phyloP scores from a whole-genome alignment of 2,329 filamentous ascomycete genomes.

The Diaporthe caulivora region DNA sequence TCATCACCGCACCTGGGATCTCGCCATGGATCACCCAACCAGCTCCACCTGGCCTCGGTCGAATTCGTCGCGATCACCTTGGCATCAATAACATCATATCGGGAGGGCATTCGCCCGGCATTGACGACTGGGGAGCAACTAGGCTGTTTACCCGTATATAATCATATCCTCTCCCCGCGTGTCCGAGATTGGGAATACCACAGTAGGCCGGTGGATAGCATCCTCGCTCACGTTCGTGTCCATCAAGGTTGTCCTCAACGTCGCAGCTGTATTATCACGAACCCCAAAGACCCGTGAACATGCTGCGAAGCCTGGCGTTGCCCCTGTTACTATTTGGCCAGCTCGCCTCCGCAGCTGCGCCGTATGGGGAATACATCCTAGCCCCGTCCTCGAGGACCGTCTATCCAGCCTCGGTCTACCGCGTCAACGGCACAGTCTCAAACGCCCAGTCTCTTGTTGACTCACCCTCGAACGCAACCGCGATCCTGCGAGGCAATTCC shows the following conservation, averaged over 20 bases:
- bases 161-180: background rate
- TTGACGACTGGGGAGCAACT: background rate
- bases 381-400: slow-evolving; percentile 41
- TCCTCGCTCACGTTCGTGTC: background rate
- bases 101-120: slow-evolving; percentile 5
- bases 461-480: slow-evolving; percentile 34
- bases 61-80: slow-evolving; percentile 19
- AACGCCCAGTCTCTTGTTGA: slow-evolving; percentile 42
- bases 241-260: background rate
- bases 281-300: background rate
- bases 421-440: slow-evolving; percentile 40
- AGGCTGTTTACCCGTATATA: background rate
- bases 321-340: background rate
- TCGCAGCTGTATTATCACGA: background rate
- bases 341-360: slow-evolving; percentile 23
- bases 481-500: slow-evolving; percentile 41
- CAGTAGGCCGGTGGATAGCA: background rate
- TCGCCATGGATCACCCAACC: background rate
- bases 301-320: background rate
- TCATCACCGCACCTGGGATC: background rate
- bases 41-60: slow-evolving; percentile 21
- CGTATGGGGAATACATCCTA: slow-evolving; percentile 41
- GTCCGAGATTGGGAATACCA: no score
- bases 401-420: slow-evolving; percentile 37
- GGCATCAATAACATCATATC: background rate